These are phyloP conservation scores for Pseudonitzschia multiseries DNA, from an alignment of 108 stramenopile species.

Conservation along the genomic window DNA sequence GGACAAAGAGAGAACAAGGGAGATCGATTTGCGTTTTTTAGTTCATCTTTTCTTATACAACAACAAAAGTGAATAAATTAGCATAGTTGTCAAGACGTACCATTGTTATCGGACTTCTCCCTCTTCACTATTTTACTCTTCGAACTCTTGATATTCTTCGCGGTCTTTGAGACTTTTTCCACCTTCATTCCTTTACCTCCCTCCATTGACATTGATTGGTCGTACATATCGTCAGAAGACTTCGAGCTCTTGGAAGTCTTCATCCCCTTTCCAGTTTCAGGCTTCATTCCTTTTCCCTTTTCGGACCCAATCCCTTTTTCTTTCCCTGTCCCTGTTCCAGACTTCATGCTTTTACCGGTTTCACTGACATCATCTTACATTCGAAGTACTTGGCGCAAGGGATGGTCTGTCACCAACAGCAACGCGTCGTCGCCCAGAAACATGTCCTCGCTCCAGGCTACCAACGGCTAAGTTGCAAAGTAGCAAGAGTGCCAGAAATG, in stretches of 20 bases:
- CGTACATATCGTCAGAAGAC: background rate
- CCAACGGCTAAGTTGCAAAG: background rate
- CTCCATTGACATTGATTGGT: constrained; percentile 9
- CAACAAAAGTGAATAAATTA: no score
- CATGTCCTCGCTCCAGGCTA: background rate
- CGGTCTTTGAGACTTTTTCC: background rate
- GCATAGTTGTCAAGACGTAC: background rate
- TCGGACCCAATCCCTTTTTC: background rate
- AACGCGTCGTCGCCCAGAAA: background rate
- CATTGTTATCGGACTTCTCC: background rate
- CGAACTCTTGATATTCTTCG: background rate
- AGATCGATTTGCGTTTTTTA: background rate
- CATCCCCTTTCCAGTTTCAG: constrained; percentile 11
- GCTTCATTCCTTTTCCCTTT: background rate
- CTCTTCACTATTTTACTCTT: background rate
- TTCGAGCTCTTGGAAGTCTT: background rate
- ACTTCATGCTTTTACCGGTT: background rate
- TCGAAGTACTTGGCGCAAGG: background rate
- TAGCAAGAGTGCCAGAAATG: background rate
- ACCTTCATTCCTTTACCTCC: background rate
- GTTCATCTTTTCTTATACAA: no score
- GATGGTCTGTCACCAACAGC: constrained; percentile 10
- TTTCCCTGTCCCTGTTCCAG: constrained; percentile 10
- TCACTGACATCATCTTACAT: constrained; percentile 8
- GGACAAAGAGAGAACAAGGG: background rate